phyloP scores from a whole-genome alignment of 2,329 filamentous ascomycete species.

The Ascochyta koolunga region DNA sequence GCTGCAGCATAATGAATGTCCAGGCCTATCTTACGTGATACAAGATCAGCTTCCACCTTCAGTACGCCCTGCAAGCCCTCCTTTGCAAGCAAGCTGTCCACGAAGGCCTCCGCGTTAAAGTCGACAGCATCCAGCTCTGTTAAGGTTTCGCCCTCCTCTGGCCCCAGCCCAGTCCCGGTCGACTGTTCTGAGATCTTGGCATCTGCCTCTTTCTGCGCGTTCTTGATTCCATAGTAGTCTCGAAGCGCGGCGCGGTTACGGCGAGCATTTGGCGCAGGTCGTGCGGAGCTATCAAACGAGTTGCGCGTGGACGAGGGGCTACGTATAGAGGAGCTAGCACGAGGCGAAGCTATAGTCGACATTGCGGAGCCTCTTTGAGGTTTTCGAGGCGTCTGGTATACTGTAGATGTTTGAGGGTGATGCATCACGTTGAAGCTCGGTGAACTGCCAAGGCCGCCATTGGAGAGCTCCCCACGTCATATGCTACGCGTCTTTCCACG shows the following conservation, averaged over 20 bases:
- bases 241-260: conserved; percentile 86
- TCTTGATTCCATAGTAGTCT: conserved; percentile 89
- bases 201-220: conserved; percentile 43
- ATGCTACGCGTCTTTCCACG: conserved; percentile 28
- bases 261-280: conserved; percentile 53
- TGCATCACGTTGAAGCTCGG: conserved; percentile 2
- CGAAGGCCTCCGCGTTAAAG: conserved; percentile 76
- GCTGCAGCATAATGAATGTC: not conserved
- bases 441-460: conserved; percentile 27
- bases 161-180: conserved; percentile 37
- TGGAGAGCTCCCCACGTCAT: conserved; percentile 28
- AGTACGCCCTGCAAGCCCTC: conserved; percentile 72
- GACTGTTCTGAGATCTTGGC: conserved; percentile 42
- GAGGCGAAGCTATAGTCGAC: conserved; percentile 66
- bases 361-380: conserved; percentile 44
- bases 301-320: conserved; percentile 79
- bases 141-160: conserved; percentile 63
- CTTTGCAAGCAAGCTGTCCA: conserved; percentile 65
- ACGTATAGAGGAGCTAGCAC: conserved; percentile 62
- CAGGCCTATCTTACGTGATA: conserved; percentile 53
- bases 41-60: conserved; percentile 70
- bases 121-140: conserved; percentile 72
- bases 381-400: not conserved
- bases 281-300: conserved; percentile 61
- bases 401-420: not conserved